phyloP scores from a whole-genome alignment of 805 yeast genomes.

The Suhomyces pyralidae region DNA sequence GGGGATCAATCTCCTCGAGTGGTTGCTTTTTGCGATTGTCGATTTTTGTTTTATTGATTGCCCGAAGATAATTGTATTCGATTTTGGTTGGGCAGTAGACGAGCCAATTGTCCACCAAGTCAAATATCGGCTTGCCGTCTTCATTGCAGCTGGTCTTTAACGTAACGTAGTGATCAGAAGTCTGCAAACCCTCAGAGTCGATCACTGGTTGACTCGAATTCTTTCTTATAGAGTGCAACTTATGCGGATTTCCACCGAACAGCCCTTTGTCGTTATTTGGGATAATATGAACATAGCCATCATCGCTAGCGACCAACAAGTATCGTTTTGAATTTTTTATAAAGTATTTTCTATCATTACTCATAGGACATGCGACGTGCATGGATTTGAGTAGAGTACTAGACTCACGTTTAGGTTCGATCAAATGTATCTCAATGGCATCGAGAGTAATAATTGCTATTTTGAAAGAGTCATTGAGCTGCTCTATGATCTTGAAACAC shows the following conservation, averaged over 20 bases:
- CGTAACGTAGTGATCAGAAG: constrained; percentile 19
- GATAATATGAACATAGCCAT: constrained; percentile 22
- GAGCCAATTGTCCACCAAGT: constrained; percentile 49
- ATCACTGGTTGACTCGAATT: constrained; percentile 20
- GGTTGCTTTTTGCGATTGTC: neutral
- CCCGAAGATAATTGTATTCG: constrained; percentile 31
- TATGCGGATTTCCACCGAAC: constrained; percentile 10
- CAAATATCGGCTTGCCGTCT: constrained; percentile 44
- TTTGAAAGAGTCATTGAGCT: neutral
- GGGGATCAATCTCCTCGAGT: constrained; percentile 5
- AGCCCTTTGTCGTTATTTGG: neutral
- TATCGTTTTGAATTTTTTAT: constrained; percentile 21
- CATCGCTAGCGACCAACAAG: constrained; percentile 18
- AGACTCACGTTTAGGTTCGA: neutral
- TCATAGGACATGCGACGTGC: neutral
- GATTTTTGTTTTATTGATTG: constrained; percentile 12
- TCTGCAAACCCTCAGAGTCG: constrained; percentile 2
- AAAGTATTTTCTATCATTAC: constrained; percentile 4
- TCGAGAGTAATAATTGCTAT: neutral
- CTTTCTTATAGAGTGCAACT: constrained; percentile 20
- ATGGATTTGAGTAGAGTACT: neutral
- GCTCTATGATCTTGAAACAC: neutral
- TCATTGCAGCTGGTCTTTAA: constrained; percentile 27
- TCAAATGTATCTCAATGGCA: neutral
- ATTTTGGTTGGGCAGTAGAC: constrained; percentile 42